Evolutionary conservation across 768 basidiomycete species (phyloP), one percentile per base, ranked within the genome.

Genomic region (Tylopilus sp.): DNA sequence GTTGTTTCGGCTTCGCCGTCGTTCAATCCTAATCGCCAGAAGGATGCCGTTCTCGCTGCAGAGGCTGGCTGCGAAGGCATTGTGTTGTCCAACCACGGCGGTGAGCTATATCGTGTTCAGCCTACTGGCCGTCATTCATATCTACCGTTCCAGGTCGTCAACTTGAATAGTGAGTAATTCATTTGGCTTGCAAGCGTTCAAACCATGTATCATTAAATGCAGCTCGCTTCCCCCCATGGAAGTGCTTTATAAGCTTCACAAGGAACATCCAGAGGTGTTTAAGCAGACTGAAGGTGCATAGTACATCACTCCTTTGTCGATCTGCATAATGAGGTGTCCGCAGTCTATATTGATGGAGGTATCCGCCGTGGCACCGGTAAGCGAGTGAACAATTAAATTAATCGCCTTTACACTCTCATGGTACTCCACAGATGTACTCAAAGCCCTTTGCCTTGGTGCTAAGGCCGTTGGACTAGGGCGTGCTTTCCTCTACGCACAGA

Each of bases 71-170:
- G 90, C 17, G 86, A 95, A 52, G 95, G 89, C 6, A 92, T 98
- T 56, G 76, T 95, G 51, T 72, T 98, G 10, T 91, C 88, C 1
- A 98, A 98, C 59, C 95, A 98, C 61, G 95, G 95, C 50, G 95
- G 91, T 79, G 62, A 58, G 71, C 16, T 40, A 37, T 42, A 16
- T 40, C 24, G 9, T 42, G 44, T 16, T 28, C 6, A 40, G 37
- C 42, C 22, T 26, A 14, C 19, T 21, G 33, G 46, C 7, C 12
- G 37, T 31, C 38, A 34, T 48, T 58, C 22, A 57, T 49, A n/a
- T 30, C 46, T 28, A 24, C 11, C 37, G 14, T 49, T 29, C 37
- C 45, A 60, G 87, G 87, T 37, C 80, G 92, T 25, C 90, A 94
- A 68, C 72, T 94, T 48, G 90, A 93, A 49, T 90, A 82, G 87